These are phyloP conservation scores for Teunomyces funiuensis DNA, from an alignment of 805 yeast species.

Conservation along the genomic window DNA sequence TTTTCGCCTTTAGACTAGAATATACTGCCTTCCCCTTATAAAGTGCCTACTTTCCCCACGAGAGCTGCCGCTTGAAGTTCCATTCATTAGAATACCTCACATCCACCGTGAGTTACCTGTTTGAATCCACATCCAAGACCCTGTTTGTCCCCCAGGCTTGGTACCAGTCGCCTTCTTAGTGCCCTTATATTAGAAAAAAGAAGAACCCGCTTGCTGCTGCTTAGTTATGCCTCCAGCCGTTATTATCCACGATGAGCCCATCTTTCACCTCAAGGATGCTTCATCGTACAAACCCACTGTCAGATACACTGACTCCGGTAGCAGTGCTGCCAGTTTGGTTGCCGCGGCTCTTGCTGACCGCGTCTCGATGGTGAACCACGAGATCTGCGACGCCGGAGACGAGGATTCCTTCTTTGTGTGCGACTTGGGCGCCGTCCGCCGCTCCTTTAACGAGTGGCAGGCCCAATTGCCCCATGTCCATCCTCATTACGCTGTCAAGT, in stretches of 20 bases:
- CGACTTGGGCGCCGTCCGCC: slow-evolving; percentile 71
- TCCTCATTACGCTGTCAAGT: slow-evolving; percentile 94
- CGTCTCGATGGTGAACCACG: slow-evolving; percentile 49
- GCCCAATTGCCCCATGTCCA: slow-evolving; percentile 64
- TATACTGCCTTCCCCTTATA: slow-evolving; percentile 6
- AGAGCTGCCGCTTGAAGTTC: slow-evolving; percentile 48
- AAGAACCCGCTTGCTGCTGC: slow-evolving; percentile 1
- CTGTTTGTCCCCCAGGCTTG: slow-evolving; percentile 4
- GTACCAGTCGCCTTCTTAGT: neutral
- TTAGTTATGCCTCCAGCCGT: slow-evolving; percentile 23
- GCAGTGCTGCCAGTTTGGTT: neutral
- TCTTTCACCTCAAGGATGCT: neutral
- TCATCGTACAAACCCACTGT: neutral
- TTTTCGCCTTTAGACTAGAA: slow-evolving; percentile 6
- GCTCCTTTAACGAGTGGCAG: slow-evolving; percentile 66
- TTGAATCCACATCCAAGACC: neutral
- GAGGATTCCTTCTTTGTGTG: slow-evolving; percentile 88
- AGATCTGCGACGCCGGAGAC: slow-evolving; percentile 66
- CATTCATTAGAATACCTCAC: slow-evolving; percentile 27
- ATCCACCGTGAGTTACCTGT: slow-evolving; percentile 22
- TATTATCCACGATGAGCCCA: neutral
- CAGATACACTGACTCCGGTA: neutral
- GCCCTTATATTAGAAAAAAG: neutral
- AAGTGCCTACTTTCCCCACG: slow-evolving; percentile 20
- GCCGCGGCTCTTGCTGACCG: slow-evolving; percentile 37